These are phyloP conservation scores for Cladosporium sp. DNA, from an alignment of 2,329 filamentous ascomycete species.

Conservation along the genomic window DNA sequence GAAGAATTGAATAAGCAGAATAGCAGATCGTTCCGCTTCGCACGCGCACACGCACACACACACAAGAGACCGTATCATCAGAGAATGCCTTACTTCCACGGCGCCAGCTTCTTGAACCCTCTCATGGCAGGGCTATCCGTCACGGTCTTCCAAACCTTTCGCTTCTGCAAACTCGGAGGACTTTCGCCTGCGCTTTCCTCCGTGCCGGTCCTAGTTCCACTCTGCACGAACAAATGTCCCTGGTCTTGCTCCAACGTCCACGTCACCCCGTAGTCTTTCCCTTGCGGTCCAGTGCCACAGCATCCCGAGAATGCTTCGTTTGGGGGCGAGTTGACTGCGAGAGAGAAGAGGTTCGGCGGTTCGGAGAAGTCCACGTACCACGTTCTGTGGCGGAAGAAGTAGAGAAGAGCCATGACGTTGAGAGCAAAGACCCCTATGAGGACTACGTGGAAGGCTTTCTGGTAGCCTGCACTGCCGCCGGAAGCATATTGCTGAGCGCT, in stretches of 20 bases:
- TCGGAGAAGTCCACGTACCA: conserved; percentile 77
- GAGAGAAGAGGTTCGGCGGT: conserved; percentile 68
- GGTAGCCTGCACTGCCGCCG: conserved; percentile 57
- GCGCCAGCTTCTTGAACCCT: background rate
- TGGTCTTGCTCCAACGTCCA: conserved; percentile 27
- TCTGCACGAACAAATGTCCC: conserved; percentile 13
- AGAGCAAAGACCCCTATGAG: conserved; percentile 63
- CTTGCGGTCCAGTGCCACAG: conserved; percentile 52
- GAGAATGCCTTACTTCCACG: background rate
- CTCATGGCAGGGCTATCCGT: background rate
- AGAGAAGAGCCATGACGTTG: conserved; percentile 62
- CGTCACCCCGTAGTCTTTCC: conserved; percentile 41
- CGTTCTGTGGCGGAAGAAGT: conserved; percentile 56
- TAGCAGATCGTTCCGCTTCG: no score
- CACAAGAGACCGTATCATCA: no score
- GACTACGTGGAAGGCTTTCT: conserved; percentile 63
- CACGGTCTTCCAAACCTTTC: background rate
- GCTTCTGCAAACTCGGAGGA: background rate
- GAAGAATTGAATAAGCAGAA: no score
- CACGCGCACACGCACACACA: no score
- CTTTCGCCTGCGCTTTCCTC: background rate
- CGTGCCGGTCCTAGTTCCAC: background rate
- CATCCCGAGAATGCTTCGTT: conserved; percentile 42
- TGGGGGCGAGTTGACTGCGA: conserved; percentile 49
- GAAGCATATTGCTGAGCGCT: conserved; percentile 67